Evolutionary conservation across 139 green algal species (phyloP).

Genomic region (Microglena sp.): DNA sequence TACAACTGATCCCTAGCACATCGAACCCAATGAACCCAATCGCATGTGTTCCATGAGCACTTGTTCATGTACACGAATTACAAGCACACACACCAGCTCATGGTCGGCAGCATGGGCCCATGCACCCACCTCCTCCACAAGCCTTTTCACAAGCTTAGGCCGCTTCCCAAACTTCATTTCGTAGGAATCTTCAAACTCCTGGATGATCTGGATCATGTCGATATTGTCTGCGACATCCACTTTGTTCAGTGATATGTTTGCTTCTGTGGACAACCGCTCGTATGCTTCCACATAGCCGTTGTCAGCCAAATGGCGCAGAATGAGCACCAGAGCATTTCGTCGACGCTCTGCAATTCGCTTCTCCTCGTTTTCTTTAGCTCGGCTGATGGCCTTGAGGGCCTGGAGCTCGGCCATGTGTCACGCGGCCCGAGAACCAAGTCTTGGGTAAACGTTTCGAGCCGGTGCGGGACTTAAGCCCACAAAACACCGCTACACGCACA

Average conservation of each 20-base stretch:
- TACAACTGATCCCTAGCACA: too few relatives aligned
- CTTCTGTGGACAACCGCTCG: conserved; percentile 40
- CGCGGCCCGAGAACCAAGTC: too few relatives aligned
- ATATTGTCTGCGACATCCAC: conserved; percentile 62
- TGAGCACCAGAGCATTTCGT: conserved; percentile 38
- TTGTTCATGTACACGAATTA: neutral
- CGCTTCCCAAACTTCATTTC: conserved; percentile 46
- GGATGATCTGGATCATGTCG: conserved; percentile 41
- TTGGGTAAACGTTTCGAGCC: too few relatives aligned
- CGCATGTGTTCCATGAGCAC: neutral
- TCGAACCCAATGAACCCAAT: too few relatives aligned
- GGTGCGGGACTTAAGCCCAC: too few relatives aligned
- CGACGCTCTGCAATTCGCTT: conserved; percentile 33
- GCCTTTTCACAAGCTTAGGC: conserved; percentile 40
- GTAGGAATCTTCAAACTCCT: conserved; percentile 54
- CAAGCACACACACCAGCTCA: conserved; percentile 2
- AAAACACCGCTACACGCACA: too few relatives aligned
- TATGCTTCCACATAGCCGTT: conserved; percentile 37
- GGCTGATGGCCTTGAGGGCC: conserved; percentile 10
- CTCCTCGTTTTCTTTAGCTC: conserved; percentile 24
- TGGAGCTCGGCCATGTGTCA: conserved; percentile 13
- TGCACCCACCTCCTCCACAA: conserved; percentile 20
- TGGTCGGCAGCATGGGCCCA: neutral
- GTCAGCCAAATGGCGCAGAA: conserved; percentile 45
- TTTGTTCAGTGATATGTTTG: conserved; percentile 37